Evolutionary conservation across 2,329 filamentous ascomycete genomes (phyloP), one percentile per base, ranked within the genome.

Genomic region (Capronia americana): DNA sequence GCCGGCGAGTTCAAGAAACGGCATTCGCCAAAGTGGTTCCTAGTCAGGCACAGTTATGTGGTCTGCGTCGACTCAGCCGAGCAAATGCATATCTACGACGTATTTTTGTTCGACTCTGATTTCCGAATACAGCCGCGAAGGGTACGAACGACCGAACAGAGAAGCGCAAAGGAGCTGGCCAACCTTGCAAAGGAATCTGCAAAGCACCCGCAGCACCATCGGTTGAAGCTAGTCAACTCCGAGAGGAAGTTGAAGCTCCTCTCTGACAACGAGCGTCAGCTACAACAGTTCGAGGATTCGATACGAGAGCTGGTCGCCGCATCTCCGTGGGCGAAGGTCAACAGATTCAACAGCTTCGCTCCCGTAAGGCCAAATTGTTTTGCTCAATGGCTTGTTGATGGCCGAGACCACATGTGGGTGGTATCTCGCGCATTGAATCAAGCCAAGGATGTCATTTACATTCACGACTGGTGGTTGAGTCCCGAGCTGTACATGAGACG

Each of bases 381-480:
- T 79, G 93, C 93, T 1, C 93, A 97, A 75, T 98, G 94, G 93
- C 86, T 99, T 8, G 94, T 99, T 0, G 95, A 99, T 78, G 95
- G 92, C 17, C 88, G 95, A 72, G 95, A 99, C 77, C 96, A 98
- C 82, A 98, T 98, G 94, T 99, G 95, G 95, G 96, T 97, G 77
- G 93, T 98, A 7, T 98, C 94, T 11, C 88, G 94, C 70, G 95
- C 95, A 12, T 96, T 99, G 74, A 95, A 92, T 76, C 97, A 97
- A 88, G 95, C 95, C 8, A 92, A 92, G 74, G 95, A 98, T 80
- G 94, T 98, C 68, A 94, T 99, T 73, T 98, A 98, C 79, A 98
- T 99, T 69, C 95, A 99, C 77, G 95, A 98, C 78, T 99, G 95
- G 95, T 99, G 95, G 95, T 81, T 99, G 48, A 97, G 92, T 73